These are phyloP conservation scores for Suhomyces faveliae DNA, from an alignment of 805 yeast species.

Conservation along the genomic window DNA sequence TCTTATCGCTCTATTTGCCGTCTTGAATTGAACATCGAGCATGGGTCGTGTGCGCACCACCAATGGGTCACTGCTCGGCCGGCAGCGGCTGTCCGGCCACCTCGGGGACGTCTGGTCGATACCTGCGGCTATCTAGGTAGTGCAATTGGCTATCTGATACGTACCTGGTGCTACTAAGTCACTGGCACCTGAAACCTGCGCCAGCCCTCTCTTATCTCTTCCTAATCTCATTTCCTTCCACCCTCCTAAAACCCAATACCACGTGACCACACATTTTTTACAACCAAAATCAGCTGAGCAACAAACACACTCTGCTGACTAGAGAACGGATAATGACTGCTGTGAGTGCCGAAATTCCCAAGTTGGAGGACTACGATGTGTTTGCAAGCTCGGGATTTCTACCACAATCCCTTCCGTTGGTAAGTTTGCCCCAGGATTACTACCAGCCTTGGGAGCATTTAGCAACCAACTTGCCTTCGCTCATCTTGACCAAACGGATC, in stretches of 20 bases:
- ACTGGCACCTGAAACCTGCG: too few species aligned
- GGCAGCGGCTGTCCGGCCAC: not conserved
- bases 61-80: not conserved
- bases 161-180: too few species aligned
- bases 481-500: slow-evolving; percentile 63
- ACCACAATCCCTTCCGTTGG: slow-evolving; percentile 66
- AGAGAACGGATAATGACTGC: not conserved
- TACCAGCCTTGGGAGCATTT: slow-evolving; percentile 77
- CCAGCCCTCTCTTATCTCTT: too few species aligned
- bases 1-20: not conserved
- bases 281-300: not conserved
- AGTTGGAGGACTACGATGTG: slow-evolving; percentile 63
- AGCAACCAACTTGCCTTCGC: slow-evolving; percentile 65
- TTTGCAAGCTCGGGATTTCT: slow-evolving; percentile 74
- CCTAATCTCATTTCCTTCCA: too few species aligned
- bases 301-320: not conserved
- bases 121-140: too few species aligned
- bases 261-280: not conserved
- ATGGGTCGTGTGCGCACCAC: not conserved
- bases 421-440: slow-evolving; percentile 56
- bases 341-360: slow-evolving; percentile 13
- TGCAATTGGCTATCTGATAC: too few species aligned
- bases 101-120: too few species aligned
- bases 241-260: too few species aligned
- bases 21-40: not conserved